Evolutionary conservation across 768 basidiomycete species (phyloP).

Genomic region (Leccinum broughii): DNA sequence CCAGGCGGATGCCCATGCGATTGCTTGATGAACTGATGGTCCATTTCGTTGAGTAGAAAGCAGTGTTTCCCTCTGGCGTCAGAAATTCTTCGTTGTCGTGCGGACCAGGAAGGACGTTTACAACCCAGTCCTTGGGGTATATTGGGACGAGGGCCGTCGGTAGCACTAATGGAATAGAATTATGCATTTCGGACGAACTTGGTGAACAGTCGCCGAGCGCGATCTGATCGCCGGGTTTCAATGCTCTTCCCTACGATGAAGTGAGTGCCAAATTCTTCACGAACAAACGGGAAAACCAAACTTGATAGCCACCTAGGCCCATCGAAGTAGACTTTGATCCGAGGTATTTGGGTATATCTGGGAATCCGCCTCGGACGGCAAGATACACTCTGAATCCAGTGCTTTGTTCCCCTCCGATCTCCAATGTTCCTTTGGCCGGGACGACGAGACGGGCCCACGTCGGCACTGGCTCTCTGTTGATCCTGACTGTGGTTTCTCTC

Average conservation of each 20-base stretch:
- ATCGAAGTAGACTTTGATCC: constrained; percentile 67
- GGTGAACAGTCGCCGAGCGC: constrained; percentile 38
- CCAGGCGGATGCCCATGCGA: constrained; percentile 63
- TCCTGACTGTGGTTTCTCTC: constrained; percentile 40
- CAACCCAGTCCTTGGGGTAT: constrained; percentile 50
- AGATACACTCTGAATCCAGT: constrained; percentile 57
- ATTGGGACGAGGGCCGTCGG: constrained; percentile 38
- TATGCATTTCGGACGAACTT: constrained; percentile 11
- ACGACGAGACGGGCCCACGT: constrained; percentile 55
- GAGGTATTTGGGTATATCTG: constrained; percentile 53
- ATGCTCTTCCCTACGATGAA: constrained; percentile 46
- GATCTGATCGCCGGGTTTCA: constrained; percentile 53
- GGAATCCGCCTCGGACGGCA: constrained; percentile 60
- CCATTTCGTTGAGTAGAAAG: constrained; percentile 56
- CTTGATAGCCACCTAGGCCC: constrained; percentile 60
- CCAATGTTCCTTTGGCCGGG: constrained; percentile 44
- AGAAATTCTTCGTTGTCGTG: constrained; percentile 61
- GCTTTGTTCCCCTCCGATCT: constrained; percentile 32
- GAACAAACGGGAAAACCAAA: neutral
- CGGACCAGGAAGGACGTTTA: constrained; percentile 61
- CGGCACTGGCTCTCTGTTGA: constrained; percentile 39
- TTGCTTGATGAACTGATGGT: constrained; percentile 57
- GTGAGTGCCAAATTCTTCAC: constrained; percentile 8
- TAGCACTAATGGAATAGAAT: constrained; percentile 13
- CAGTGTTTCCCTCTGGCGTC: constrained; percentile 43